A percentile compares a stretch with the other conserved stretches of the same genome.
Conservation (phyloP, 73 alveolate genomes). For the Tetrahymena thermophila region DNA sequence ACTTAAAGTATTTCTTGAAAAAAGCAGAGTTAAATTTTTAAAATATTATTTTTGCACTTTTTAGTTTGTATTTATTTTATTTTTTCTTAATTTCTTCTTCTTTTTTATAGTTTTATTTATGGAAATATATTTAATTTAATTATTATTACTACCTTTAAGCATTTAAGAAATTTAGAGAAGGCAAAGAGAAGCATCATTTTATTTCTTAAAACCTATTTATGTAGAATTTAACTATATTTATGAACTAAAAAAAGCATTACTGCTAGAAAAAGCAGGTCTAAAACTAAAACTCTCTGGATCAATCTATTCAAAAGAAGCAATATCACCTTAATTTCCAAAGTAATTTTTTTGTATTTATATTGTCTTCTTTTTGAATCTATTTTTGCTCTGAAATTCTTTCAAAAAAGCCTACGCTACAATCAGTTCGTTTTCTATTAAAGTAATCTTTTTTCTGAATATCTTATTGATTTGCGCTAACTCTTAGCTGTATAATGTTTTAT, state of each 20-base stretch:
- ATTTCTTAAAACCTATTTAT: no score
- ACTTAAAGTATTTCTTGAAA: no score
- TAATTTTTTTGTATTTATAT: not conserved
- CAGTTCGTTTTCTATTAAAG: not conserved
- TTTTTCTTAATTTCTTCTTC: no score
- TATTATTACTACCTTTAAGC: no score
- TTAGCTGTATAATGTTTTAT: not conserved
- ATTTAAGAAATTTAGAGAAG: no score
- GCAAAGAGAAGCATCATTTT: no score
- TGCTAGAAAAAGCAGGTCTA: not conserved
- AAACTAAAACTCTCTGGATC: not conserved
- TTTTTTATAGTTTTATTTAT: no score
- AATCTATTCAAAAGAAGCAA: not conserved
- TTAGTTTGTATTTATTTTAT: no score
- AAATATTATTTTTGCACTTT: no score
- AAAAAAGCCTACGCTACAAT: not conserved
- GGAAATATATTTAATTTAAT: no score
- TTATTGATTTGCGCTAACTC: not conserved
- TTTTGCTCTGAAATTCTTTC: not conserved
- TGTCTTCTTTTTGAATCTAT: not conserved
- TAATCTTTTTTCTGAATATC: not conserved
- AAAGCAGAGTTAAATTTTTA: no score
- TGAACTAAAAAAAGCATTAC: no score
- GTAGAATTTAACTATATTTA: not conserved
- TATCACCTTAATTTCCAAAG: not conserved